Evolutionary conservation across 2,329 filamentous ascomycete genomes (phyloP).

Genomic region (Diplodia intermedia): DNA sequence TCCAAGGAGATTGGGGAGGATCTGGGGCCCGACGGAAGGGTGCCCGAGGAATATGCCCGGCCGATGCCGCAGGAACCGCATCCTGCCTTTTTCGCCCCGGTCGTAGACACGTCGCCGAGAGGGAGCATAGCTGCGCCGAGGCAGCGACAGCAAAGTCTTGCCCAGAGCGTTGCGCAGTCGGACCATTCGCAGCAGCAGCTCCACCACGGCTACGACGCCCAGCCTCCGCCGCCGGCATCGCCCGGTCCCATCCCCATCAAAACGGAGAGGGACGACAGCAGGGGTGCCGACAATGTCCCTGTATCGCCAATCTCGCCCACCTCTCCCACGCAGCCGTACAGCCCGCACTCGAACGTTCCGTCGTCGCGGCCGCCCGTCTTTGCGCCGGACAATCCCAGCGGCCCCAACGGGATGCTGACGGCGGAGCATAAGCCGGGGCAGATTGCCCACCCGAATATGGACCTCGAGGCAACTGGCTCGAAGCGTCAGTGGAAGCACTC

Average conservation of each 20-base stretch:
- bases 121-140: constrained; percentile 34
- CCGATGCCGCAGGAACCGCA: constrained; percentile 36
- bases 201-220: constrained; percentile 34
- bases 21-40: constrained; percentile 18
- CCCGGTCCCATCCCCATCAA: constrained; percentile 38
- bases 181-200: constrained; percentile 43
- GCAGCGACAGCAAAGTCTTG: constrained; percentile 21
- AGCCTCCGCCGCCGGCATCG: constrained; percentile 36
- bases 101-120: constrained; percentile 23
- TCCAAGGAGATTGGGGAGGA: constrained; percentile 28
- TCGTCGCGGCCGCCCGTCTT: constrained; percentile 39
- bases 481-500: constrained; percentile 43
- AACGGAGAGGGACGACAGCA: constrained; percentile 35
- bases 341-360: constrained; percentile 36
- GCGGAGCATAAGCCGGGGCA: constrained; percentile 49
- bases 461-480: constrained; percentile 36
- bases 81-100: constrained; percentile 35
- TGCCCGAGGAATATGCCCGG: constrained; percentile 38
- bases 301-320: constrained; percentile 34
- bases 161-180: constrained; percentile 35
- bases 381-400: constrained; percentile 46
- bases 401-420: constrained; percentile 49
- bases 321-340: constrained; percentile 40
- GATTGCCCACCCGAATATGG: constrained; percentile 53
- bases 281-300: constrained; percentile 26